Evolutionary conservation across 768 basidiomycete species (phyloP), one percentile per base, ranked within the genome.

Genomic region (Tylopilus vinaceipallidus): DNA sequence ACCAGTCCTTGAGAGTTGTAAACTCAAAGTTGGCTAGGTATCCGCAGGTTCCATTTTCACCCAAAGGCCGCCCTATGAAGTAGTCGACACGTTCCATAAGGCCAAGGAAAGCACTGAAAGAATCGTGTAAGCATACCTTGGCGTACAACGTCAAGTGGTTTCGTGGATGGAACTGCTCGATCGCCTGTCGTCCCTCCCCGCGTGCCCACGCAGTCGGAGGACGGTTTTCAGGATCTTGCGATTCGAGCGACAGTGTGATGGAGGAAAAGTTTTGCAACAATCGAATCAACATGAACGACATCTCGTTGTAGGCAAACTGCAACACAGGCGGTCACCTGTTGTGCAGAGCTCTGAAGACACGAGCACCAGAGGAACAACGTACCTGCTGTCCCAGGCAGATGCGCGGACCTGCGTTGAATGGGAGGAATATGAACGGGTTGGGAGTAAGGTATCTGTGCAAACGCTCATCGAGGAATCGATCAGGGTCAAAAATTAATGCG

Each of bases 1-100:
- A 33, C 12, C 12, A 19, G 29, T 38, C 36, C 17, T 26, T 13
- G 24, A 19, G 9, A 23, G 14, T 16, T 10, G 23, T 13, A 9
- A 23, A 13, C 14, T 43, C 17, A 4, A 10, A 22, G 11, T 13
- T 24, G 12, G 20, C 30, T 52, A 60, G 3, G 10, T 20, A 3
- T 70, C 66, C 2, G 53, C 61, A 37, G 66, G 59, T 17, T 58
- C 61, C 76, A 76, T 74, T 47, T 62, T 73, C 26, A 75, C 67
- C 76, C 77, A 78, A 19, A 78, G 52, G 11, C 77, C 77, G 2
- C 75, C 75, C 75, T 76, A 34, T 2, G n/a, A 41, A 19, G 13
- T 9, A 44, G 32, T 26, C 16, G 17, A 16, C 3, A 17, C 11
- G 26, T 29, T 40, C 14, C 35, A 19, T 14, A 17, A n/a, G n/a